phyloP scores from a whole-genome alignment of 768 basidiomycete species.

The Mycena floridula region DNA sequence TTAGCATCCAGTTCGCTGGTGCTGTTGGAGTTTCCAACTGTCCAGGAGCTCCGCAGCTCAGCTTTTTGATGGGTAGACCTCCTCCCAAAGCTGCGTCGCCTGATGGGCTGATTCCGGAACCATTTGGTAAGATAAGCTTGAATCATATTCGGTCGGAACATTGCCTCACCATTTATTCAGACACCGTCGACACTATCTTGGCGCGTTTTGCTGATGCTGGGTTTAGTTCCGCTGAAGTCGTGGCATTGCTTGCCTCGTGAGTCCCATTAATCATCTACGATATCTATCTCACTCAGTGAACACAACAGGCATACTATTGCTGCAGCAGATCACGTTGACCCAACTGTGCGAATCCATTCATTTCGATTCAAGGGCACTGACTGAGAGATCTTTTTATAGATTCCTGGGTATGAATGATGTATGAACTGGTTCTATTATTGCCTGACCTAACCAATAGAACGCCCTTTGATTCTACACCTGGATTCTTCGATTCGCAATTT shows the following conservation, averaged over 20 bases:
- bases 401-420: too few relatives aligned
- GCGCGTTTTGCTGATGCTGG: slow-evolving; percentile 13
- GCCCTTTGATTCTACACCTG: slow-evolving; percentile 42
- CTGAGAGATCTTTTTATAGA: too few relatives aligned
- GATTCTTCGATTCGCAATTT: slow-evolving; percentile 37
- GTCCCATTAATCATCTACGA: too few relatives aligned
- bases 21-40: slow-evolving; percentile 25
- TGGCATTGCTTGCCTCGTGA: slow-evolving; percentile 10
- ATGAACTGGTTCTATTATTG: background rate
- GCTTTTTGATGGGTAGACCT: slow-evolving; percentile 22
- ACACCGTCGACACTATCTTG: slow-evolving; percentile 12
- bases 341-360: slow-evolving; percentile 2
- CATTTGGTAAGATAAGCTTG: slow-evolving; percentile 9
- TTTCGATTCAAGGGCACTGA: too few relatives aligned
- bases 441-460: slow-evolving; percentile 10
- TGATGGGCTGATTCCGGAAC: slow-evolving; percentile 16
- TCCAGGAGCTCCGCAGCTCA: slow-evolving; percentile 25
- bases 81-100: slow-evolving; percentile 9
- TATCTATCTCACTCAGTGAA: too few relatives aligned
- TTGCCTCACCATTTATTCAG: background rate
- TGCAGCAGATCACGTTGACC: slow-evolving; percentile 11
- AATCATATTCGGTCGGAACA: background rate
- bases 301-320: slow-evolving; percentile 12
- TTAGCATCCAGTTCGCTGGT: slow-evolving; percentile 24
- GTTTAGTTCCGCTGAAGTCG: slow-evolving; percentile 10